A percentile compares a stretch with the other conserved stretches of the same genome.
phyloP scores from a whole-genome alignment of 2,329 filamentous ascomycete genomes.

The Penicillium corylophilum region DNA sequence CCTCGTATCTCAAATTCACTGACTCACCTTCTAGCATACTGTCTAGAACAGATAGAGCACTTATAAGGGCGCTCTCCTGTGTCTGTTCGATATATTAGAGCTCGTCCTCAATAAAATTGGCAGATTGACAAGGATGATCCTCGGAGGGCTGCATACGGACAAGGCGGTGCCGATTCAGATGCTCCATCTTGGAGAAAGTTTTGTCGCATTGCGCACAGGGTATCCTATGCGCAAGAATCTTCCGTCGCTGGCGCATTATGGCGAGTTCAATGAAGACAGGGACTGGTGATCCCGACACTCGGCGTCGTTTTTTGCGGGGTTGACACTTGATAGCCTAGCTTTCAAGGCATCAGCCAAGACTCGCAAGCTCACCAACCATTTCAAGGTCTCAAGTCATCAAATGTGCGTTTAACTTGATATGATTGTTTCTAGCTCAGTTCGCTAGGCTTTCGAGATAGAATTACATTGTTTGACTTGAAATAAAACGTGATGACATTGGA shows the following conservation, averaged over 20 bases:
- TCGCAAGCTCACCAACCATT: background rate
- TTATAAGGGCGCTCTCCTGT: constrained; percentile 10
- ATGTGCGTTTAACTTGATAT: no score
- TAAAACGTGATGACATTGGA: no score
- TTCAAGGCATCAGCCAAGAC: background rate
- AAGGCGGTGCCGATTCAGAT: constrained; percentile 9
- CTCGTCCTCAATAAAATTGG: background rate
- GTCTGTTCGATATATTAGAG: background rate
- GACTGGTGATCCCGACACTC: background rate
- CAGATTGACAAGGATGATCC: background rate
- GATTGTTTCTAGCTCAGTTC: no score
- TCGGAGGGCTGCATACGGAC: constrained; percentile 1
- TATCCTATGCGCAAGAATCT: background rate
- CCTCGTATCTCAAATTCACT: background rate
- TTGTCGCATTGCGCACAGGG: constrained; percentile 10
- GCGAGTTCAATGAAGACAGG: background rate
- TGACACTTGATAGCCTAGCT: background rate
- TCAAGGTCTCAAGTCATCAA: background rate
- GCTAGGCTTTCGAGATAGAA: no score
- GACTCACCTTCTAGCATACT: constrained; percentile 4
- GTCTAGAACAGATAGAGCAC: constrained; percentile 7
- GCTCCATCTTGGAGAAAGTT: constrained; percentile 10
- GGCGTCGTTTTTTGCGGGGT: background rate
- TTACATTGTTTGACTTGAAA: no score
- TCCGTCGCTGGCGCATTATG: background rate